Conservation (phyloP, 805 yeast species). For the Saccharomyces mikatae region DNA sequence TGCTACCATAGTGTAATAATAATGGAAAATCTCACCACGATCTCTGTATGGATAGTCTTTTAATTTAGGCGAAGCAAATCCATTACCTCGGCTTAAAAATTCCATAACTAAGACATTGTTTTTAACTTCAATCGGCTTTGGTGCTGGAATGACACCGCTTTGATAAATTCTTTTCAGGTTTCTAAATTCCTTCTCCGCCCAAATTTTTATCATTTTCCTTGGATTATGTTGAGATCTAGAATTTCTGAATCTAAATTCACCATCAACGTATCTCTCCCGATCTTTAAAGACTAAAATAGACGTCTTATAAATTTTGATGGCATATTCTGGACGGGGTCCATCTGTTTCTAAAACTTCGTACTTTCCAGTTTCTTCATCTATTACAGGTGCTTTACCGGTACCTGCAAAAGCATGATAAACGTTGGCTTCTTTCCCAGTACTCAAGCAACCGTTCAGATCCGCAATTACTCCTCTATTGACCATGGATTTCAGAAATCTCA, state of each 20-base stretch:
- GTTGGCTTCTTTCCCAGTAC: conserved; percentile 98
- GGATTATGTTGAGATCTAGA: conserved; percentile 85
- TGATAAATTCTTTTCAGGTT: conserved; percentile 74
- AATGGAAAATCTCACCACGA: conserved; percentile 54
- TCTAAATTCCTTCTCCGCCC: conserved; percentile 98
- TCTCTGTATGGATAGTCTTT: conserved; percentile 72
- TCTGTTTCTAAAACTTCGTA: background rate
- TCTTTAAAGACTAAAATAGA: conserved; percentile 96
- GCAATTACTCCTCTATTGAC: conserved; percentile 78
- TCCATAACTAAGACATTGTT: conserved; percentile 94
- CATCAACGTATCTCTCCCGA: conserved; percentile 90
- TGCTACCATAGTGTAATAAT: conserved; percentile 71
- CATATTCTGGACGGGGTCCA: conserved; percentile 47
- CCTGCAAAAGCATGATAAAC: conserved; percentile 73
- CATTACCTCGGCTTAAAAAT: conserved; percentile 64
- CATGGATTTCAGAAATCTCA: conserved; percentile 71
- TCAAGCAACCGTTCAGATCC: conserved; percentile 83
- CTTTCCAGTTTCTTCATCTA: conserved; percentile 1
- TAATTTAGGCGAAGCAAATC: conserved; percentile 85
- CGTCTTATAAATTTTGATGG: conserved; percentile 91
- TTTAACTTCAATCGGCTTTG: conserved; percentile 82
- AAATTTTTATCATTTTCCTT: conserved; percentile 90
- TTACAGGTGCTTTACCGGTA: background rate
- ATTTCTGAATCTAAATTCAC: conserved; percentile 87
- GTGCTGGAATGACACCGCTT: conserved; percentile 76